Conservation (phyloP, 2,329 filamentous ascomycete species). For the Scedosporium boydii region DNA sequence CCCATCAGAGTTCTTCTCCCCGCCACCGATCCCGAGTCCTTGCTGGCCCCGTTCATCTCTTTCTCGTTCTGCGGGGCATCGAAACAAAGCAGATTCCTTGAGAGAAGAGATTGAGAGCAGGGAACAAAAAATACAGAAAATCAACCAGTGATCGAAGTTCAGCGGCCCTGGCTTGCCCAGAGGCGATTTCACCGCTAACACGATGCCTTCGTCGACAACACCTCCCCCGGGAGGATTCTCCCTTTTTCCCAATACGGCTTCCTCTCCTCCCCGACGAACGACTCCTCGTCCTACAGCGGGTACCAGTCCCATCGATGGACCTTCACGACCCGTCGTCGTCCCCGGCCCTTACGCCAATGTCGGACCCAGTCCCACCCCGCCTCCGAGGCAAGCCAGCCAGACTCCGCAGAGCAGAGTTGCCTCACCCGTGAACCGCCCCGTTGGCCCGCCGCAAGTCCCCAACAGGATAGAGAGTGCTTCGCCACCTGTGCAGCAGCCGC, state of each 20-base stretch:
- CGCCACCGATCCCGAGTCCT: background rate
- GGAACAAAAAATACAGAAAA: background rate
- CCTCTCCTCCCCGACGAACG: constrained; percentile 27
- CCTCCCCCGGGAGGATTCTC: constrained; percentile 36
- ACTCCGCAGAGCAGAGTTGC: constrained; percentile 13
- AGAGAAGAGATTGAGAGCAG: background rate
- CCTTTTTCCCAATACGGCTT: constrained; percentile 44
- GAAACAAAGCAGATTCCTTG: background rate
- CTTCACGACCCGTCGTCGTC: constrained; percentile 16
- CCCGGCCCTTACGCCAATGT: constrained; percentile 14
- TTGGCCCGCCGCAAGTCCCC: constrained; percentile 11
- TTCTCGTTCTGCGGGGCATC: background rate
- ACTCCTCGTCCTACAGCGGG: constrained; percentile 13
- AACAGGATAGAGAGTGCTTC: constrained; percentile 17
- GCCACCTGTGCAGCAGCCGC: constrained; percentile 26
- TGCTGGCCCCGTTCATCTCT: background rate
- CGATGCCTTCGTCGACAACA: background rate
- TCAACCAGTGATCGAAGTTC: background rate
- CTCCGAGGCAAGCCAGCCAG: constrained; percentile 16
- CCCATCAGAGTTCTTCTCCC: background rate
- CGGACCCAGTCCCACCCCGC: background rate
- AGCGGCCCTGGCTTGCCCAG: background rate
- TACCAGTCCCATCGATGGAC: constrained; percentile 4
- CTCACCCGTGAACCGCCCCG: constrained; percentile 6
- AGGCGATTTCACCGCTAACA: background rate